A percentile compares a stretch with the other conserved stretches of the same genome.
phyloP scores from a whole-genome alignment of 345 rosid genomes.

The Hibiscus trionum region DNA sequence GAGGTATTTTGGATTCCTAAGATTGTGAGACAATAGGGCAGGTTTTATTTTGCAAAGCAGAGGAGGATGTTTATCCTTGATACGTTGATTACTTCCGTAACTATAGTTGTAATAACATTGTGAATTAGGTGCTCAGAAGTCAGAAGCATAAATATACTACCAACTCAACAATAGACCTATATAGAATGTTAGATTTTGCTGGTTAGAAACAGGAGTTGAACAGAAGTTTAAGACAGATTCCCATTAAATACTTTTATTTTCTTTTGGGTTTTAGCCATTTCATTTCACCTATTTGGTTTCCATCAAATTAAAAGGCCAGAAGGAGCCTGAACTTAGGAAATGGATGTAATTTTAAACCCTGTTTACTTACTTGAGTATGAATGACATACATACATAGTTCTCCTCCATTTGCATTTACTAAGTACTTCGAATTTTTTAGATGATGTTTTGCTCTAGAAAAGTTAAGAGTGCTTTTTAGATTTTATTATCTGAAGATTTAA shows the following conservation, averaged over 20 bases:
- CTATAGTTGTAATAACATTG: neutral
- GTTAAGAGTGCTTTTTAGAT: neutral
- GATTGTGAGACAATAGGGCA: neutral
- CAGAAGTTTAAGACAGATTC: neutral
- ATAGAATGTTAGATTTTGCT: neutral
- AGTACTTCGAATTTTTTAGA: neutral
- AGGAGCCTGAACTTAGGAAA: neutral
- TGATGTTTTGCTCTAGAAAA: constrained; percentile 1
- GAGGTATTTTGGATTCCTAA: neutral
- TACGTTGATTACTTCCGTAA: neutral
- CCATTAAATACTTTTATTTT: neutral
- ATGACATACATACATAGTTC: neutral
- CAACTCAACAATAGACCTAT: neutral
- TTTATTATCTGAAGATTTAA: neutral
- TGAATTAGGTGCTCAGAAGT: neutral
- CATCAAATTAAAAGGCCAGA: neutral
- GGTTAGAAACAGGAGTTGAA: neutral
- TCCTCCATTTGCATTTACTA: neutral
- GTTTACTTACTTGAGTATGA: neutral
- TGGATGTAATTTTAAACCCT: neutral
- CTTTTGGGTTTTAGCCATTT: neutral
- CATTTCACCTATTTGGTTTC: neutral
- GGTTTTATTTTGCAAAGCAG: neutral
- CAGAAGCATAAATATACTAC: neutral
- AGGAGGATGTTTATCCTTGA: neutral